phyloP scores from a whole-genome alignment of 495 filamentous ascomycete species.

The Beverwykella pulmonaria region DNA sequence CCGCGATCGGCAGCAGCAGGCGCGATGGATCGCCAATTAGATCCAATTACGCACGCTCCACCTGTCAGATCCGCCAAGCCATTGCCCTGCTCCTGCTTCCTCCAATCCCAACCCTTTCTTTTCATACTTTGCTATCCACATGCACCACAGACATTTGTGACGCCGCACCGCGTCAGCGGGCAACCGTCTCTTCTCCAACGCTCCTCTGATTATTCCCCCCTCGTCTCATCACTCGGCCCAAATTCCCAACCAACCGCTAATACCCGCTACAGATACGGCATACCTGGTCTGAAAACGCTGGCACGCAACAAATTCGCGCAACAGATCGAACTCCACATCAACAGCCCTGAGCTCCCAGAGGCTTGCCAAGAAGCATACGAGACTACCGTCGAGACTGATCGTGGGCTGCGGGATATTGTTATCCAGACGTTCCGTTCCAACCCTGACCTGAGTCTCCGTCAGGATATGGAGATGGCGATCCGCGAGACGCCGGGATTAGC shows the following conservation, averaged over 20 bases:
- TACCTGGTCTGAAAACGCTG: constrained; percentile 47
- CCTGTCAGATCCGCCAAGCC: constrained; percentile 14
- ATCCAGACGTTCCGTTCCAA: constrained; percentile 44
- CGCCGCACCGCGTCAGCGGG: constrained; percentile 20
- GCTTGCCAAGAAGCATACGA: constrained; percentile 50
- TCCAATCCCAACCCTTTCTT: constrained; percentile 7
- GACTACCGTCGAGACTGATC: constrained; percentile 47
- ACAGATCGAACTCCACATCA: constrained; percentile 39
- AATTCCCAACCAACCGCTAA: constrained; percentile 14
- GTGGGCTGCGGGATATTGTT: constrained; percentile 48
- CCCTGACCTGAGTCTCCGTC: constrained; percentile 41
- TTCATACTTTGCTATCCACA: not conserved
- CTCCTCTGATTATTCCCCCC: not conserved
- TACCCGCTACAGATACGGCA: constrained; percentile 44
- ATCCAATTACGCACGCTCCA: constrained; percentile 5
- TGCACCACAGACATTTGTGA: not conserved
- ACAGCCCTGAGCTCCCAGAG: constrained; percentile 45
- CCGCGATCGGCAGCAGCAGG: constrained; percentile 20
- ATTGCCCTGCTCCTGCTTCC: constrained; percentile 9
- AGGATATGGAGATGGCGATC: constrained; percentile 43
- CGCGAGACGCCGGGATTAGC: constrained; percentile 43
- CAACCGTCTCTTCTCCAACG: not conserved
- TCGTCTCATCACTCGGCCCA: not conserved
- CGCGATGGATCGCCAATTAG: constrained; percentile 22
- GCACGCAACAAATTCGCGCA: constrained; percentile 47